Conservation (phyloP, 2,329 filamentous ascomycete species). For the Alternaria angustiovoidea region DNA sequence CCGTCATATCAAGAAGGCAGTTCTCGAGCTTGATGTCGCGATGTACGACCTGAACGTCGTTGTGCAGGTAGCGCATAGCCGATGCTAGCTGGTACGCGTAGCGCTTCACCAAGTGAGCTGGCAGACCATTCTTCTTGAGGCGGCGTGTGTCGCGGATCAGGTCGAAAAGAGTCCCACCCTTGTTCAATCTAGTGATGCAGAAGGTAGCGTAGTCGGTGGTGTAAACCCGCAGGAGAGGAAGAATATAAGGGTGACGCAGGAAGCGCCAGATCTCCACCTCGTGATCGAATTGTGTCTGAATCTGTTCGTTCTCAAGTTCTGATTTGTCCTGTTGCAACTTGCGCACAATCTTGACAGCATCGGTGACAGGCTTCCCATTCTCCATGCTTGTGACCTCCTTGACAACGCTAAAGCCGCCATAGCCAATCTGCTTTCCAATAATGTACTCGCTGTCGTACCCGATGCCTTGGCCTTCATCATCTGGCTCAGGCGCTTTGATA, state of each 20-base stretch:
- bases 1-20: constrained; percentile 67
- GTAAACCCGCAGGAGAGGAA: constrained; percentile 70
- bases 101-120: constrained; percentile 62
- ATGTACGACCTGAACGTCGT: constrained; percentile 72
- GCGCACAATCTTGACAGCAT: constrained; percentile 73
- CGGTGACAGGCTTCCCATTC: constrained; percentile 60
- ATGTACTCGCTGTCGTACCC: constrained; percentile 69
- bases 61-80: constrained; percentile 71
- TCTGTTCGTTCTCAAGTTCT: constrained; percentile 69
- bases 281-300: constrained; percentile 73
- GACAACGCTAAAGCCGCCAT: constrained; percentile 71
- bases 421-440: constrained; percentile 71
- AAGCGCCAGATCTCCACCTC: constrained; percentile 74
- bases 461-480: constrained; percentile 73
- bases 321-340: constrained; percentile 64
- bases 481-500: constrained; percentile 60
- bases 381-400: constrained; percentile 72
- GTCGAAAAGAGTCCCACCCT: constrained; percentile 71
- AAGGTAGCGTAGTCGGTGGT: constrained; percentile 74
- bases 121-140: constrained; percentile 55
- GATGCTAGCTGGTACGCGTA: constrained; percentile 70
- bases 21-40: constrained; percentile 75
- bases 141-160: constrained; percentile 64
- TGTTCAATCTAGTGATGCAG: constrained; percentile 71
- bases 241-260: constrained; percentile 67